Conservation (phyloP, 1,284 basidiomycete genomes). For the Rhizoctonia solani region DNA sequence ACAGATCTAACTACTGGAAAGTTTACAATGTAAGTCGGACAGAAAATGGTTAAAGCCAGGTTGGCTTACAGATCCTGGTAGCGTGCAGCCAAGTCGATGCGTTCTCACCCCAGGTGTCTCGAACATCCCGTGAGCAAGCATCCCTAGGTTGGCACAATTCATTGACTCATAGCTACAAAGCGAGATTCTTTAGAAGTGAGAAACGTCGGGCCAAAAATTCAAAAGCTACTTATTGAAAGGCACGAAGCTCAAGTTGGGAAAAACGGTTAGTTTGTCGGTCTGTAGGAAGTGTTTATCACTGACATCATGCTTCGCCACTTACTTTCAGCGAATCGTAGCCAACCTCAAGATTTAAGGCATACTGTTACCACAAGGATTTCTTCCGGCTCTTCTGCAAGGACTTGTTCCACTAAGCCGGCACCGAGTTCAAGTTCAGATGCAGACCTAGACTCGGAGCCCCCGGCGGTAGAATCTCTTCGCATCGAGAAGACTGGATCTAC, state of each 20-base stretch:
- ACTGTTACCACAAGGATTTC: too few relatives aligned
- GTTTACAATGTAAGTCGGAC: background rate
- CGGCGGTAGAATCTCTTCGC: background rate
- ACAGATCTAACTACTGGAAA: constrained; percentile 11
- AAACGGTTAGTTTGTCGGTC: background rate
- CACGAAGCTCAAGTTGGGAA: background rate
- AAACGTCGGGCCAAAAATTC: constrained; percentile 17
- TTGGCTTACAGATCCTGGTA: background rate
- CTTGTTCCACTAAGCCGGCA: too few relatives aligned
- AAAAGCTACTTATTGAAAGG: constrained; percentile 4
- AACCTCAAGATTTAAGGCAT: too few relatives aligned
- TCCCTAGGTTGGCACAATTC: background rate
- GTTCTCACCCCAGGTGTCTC: background rate
- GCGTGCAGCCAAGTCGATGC: constrained; percentile 32
- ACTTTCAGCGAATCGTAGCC: too few relatives aligned
- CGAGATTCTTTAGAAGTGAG: constrained; percentile 22
- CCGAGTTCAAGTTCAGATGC: background rate
- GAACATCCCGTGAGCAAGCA: constrained; percentile 21
- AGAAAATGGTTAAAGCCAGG: background rate
- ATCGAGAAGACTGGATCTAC: too few relatives aligned
- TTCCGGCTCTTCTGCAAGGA: too few relatives aligned
- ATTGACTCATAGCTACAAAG: background rate
- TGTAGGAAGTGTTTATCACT: too few relatives aligned
- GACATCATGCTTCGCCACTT: too few relatives aligned
- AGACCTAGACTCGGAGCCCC: background rate